Conservation (phyloP, 129 eudicot species). For the Flaveria brownii region DNA sequence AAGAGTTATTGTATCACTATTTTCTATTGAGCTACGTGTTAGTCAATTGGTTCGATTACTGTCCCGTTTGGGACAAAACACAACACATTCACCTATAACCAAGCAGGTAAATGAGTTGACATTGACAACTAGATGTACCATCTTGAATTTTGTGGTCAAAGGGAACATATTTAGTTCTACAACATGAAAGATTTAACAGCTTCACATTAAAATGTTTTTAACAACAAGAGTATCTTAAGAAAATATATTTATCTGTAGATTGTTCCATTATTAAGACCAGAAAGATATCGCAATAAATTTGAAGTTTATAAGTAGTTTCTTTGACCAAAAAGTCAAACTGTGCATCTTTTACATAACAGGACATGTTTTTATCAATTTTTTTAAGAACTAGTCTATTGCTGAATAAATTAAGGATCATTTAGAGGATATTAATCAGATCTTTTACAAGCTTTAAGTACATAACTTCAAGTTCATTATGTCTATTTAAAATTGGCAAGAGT, state of each 20-base stretch:
- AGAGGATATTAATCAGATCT: background rate
- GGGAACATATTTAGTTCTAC: background rate
- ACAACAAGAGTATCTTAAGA: background rate
- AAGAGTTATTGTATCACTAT: background rate
- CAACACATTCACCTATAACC: background rate
- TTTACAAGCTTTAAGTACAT: background rate
- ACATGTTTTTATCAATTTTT: background rate
- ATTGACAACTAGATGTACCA: constrained; percentile 1
- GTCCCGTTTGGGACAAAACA: background rate
- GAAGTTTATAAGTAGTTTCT: constrained; percentile 3
- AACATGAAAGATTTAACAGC: background rate
- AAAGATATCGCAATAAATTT: background rate
- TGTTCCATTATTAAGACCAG: background rate
- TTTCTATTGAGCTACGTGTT: too few relatives aligned
- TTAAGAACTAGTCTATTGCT: background rate
- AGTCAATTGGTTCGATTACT: too few relatives aligned
- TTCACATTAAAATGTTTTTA: background rate
- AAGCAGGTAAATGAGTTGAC: background rate
- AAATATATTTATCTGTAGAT: background rate
- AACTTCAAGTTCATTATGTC: background rate
- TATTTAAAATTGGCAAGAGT: background rate
- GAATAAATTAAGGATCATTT: background rate
- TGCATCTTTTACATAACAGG: background rate
- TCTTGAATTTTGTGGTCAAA: constrained; percentile 23
- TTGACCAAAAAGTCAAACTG: constrained; percentile 27